These are phyloP conservation scores for Plasmodium vivax DNA, from an alignment of 169 alveolate genomes.

Conservation along the genomic window DNA sequence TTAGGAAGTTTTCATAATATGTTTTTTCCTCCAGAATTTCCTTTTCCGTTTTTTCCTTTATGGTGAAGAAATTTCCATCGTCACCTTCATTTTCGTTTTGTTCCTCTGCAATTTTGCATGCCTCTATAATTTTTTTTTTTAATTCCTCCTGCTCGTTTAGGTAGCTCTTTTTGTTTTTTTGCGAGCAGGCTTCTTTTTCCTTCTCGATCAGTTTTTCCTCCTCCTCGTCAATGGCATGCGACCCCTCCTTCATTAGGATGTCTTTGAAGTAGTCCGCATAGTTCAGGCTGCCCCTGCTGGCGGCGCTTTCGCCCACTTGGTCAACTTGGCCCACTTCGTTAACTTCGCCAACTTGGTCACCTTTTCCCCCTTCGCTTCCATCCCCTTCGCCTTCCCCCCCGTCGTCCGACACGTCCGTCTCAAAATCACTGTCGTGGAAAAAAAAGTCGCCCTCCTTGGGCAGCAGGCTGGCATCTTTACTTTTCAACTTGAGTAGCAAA, in stretches of 20 bases:
- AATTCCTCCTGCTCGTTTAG: conserved; percentile 80
- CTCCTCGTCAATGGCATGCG: conserved; percentile 79
- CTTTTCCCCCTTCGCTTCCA: not conserved
- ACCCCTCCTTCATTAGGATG: conserved; percentile 81
- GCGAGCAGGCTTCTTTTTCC: conserved; percentile 6
- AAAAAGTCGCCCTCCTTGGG: conserved; percentile 18
- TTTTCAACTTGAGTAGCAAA: conserved; percentile 36
- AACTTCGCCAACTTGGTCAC: not conserved
- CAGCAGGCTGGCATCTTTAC: conserved; percentile 43
- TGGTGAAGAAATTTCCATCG: conserved; percentile 73
- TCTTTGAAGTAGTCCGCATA: conserved; percentile 80
- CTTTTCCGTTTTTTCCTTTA: conserved; percentile 74
- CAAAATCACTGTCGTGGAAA: conserved; percentile 75
- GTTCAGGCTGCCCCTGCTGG: conserved; percentile 42
- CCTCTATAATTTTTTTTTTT: conserved; percentile 79
- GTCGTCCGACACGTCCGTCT: conserved; percentile 32
- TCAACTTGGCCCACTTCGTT: not conserved
- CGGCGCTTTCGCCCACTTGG: not conserved
- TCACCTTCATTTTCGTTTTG: conserved; percentile 40
- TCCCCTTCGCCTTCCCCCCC: no score
- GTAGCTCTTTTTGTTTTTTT: conserved; percentile 38
- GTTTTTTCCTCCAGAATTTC: conserved; percentile 42
- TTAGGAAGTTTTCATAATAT: conserved; percentile 49
- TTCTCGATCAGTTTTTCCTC: conserved; percentile 52
- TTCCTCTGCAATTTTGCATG: conserved; percentile 77